Percentiles rank a stretch among this genome's conserved stretches.
phyloP scores from a whole-genome alignment of 495 filamentous ascomycete genomes.

The Talaromyces wortmannii region DNA sequence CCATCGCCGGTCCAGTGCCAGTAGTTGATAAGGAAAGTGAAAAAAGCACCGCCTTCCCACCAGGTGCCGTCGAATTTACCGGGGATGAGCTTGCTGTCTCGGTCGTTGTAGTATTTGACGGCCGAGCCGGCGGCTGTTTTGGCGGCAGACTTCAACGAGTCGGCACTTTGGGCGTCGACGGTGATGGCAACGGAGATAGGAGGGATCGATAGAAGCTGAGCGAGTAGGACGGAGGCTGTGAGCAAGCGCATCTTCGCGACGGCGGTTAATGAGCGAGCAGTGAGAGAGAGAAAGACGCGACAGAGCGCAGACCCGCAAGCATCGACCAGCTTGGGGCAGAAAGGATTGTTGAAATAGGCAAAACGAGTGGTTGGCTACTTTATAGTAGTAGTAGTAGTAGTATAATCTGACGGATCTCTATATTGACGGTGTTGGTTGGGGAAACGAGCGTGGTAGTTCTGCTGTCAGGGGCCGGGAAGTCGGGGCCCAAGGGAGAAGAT shows the following conservation, averaged over 20 bases:
- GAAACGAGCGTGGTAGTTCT: too few relatives aligned
- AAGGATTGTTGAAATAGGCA: background rate
- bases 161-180: conserved; percentile 27
- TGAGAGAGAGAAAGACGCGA: background rate
- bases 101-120: conserved; percentile 59
- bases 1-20: conserved; percentile 69
- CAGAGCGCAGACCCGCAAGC: background rate
- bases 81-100: conserved; percentile 51
- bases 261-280: too few relatives aligned
- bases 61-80: conserved; percentile 62
- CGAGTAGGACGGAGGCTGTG: conserved; percentile 12
- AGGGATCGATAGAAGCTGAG: conserved; percentile 15
- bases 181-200: conserved; percentile 20
- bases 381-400: too few relatives aligned
- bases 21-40: conserved; percentile 69
- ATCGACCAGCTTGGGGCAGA: background rate
- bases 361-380: too few relatives aligned
- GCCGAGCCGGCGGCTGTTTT: conserved; percentile 56
- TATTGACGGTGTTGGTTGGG: too few relatives aligned
- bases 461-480: too few relatives aligned
- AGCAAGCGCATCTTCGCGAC: background rate
- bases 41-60: conserved; percentile 75
- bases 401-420: too few relatives aligned
- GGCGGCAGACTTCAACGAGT: conserved; percentile 54
- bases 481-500: too few relatives aligned